Conservation (phyloP, 305 asterid species). For the Solanum hybrid region DNA sequence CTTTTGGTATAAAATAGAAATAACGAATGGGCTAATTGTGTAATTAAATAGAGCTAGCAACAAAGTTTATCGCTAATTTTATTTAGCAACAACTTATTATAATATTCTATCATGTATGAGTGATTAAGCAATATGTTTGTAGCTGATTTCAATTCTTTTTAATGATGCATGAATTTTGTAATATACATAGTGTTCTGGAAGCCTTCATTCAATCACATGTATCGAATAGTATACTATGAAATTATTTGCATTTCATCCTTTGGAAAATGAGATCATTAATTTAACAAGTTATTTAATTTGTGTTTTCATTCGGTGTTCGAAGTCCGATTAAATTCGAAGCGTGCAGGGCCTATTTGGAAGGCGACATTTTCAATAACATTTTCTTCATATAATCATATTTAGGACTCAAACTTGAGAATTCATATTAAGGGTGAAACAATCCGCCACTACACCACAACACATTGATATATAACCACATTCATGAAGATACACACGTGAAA, state of each 20-base stretch:
- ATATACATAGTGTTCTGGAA: background rate
- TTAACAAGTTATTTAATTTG: no score
- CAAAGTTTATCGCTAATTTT: background rate
- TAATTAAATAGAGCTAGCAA: no score
- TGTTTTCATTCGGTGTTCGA: fast-evolving
- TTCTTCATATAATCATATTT: background rate
- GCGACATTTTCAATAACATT: fast-evolving
- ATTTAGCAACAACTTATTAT: background rate
- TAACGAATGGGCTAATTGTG: background rate
- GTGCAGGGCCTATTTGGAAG: fast-evolving
- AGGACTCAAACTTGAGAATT: fast-evolving
- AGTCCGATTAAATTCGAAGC: fast-evolving
- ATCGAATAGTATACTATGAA: background rate
- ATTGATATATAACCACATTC: background rate
- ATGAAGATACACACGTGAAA: background rate
- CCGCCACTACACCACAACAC: fast-evolving
- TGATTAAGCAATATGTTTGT: no score
- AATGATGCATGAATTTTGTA: background rate
- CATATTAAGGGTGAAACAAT: no score
- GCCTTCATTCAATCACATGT: no score
- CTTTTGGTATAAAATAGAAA: background rate
- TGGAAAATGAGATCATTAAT: background rate
- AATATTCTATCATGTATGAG: background rate
- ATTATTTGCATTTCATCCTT: background rate
- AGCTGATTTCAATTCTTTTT: background rate